Evolutionary conservation across 78 protist species (phyloP), one percentile per base, ranked within the genome.

Genomic region (slime mould (Dictyostelium discoideum)): DNA sequence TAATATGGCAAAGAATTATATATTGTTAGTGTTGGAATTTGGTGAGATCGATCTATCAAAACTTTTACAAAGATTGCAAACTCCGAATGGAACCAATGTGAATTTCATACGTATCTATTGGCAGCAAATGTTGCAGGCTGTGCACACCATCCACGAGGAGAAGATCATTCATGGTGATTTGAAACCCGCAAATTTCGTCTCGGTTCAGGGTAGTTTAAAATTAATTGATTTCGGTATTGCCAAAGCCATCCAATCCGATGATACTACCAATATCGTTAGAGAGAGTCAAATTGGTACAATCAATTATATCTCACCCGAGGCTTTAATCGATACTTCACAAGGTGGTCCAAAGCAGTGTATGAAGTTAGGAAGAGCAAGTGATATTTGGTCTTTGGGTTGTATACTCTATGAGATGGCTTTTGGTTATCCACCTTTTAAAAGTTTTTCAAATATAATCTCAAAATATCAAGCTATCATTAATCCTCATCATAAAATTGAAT

Each of bases 201-300:
- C 96, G 20, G 99, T 99, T 26, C 67, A 92, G 32, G 99, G 99
- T 22, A 5, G 26, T 63, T 94, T 99, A 37, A 99, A 99, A 96
- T 94, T 99, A 37, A 99, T 99, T 18, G 99, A 99, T 96, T 99
- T 99, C 87, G 99, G 99, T 60, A 99, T 99, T 48, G 99, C 99
- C 11, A 97, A 98, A 96, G 92, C 92, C 5, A 85, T 97, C 3
- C 96, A 92, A 60, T 39, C 85, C 0, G 96, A 67, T n/a, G 99
- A 97, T 46, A 95, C 97, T 4, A 98, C 99, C 5, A 97, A 97
- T 16, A 97, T 98, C 26, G 81, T 77, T 46, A 84, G 98, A 11
- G 99, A 98, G n/a, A 9, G 16, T 5, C 97, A 92, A 39, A 74
- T 98, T 57, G 99, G 99, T 32, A 99, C 99, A 5, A 57, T 98